Percentiles rank a stretch among this genome's conserved stretches.
Conservation (phyloP, 495 filamentous ascomycete genomes). For the Ascodesmis nigricans region DNA sequence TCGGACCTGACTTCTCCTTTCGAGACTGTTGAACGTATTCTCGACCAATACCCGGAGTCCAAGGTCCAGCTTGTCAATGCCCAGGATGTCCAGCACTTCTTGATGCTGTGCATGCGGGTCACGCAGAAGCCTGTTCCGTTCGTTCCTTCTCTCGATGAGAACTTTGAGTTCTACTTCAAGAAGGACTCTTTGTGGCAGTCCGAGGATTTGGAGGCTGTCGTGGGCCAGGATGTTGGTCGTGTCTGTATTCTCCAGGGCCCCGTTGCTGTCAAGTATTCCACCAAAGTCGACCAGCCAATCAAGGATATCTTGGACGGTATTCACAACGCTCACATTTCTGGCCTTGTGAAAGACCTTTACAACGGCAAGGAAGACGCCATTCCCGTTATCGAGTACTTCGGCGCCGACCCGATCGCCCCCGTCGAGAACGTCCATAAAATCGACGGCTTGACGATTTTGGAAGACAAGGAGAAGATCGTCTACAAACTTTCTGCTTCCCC, state of each 20-base stretch:
- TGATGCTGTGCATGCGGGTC: constrained; percentile 74
- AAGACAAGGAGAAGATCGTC: constrained; percentile 49
- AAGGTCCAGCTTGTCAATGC: constrained; percentile 86
- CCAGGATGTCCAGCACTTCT: constrained; percentile 90
- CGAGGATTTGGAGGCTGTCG: constrained; percentile 86
- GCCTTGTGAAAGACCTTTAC: constrained; percentile 62
- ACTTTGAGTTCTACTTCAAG: constrained; percentile 98
- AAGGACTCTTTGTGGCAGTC: constrained; percentile 99
- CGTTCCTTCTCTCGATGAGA: constrained; percentile 78
- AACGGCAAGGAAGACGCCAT: constrained; percentile 45
- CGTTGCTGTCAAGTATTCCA: constrained; percentile 79
- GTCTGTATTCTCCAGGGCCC: constrained; percentile 93
- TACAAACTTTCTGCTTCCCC: constrained; percentile 60
- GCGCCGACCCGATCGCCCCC: constrained; percentile 50
- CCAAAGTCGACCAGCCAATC: constrained; percentile 69
- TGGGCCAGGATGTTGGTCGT: constrained; percentile 81
- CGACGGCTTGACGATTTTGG: constrained; percentile 59
- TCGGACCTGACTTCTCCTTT: constrained; percentile 69
- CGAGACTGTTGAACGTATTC: constrained; percentile 48
- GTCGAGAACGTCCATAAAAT: constrained; percentile 36
- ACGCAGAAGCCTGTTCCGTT: constrained; percentile 95
- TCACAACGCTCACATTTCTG: constrained; percentile 64
- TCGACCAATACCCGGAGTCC: constrained; percentile 64
- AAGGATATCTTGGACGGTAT: constrained; percentile 81
- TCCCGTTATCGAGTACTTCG: constrained; percentile 83